Conservation (phyloP, 768 basidiomycete genomes). For the Boletus sp. region DNA sequence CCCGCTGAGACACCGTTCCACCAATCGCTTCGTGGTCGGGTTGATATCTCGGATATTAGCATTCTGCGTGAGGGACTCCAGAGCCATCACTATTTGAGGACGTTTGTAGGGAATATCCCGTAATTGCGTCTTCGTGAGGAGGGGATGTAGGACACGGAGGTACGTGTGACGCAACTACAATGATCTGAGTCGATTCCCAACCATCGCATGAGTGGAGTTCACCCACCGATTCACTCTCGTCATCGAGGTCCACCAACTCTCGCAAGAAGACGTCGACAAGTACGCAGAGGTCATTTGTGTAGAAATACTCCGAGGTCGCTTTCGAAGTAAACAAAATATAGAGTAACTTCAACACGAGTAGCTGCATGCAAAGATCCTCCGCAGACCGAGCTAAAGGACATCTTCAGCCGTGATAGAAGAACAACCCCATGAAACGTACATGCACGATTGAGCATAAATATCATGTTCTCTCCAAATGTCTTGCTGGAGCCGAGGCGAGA, state of each 20-base stretch:
- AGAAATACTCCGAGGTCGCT: slow-evolving; percentile 93
- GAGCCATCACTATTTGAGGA: slow-evolving; percentile 76
- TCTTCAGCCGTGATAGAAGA: slow-evolving; percentile 4
- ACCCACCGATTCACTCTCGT: slow-evolving; percentile 89
- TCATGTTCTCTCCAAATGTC: slow-evolving; percentile 97
- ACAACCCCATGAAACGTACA: slow-evolving; percentile 48
- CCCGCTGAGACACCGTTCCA: slow-evolving; percentile 83
- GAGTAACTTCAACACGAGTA: slow-evolving; percentile 89
- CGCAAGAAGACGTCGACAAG: slow-evolving; percentile 97
- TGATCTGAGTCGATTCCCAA: slow-evolving; percentile 1
- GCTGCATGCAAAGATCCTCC: slow-evolving; percentile 92
- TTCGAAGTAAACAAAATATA: slow-evolving; percentile 94
- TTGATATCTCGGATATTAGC: slow-evolving; percentile 77
- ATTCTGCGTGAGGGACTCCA: slow-evolving; percentile 75
- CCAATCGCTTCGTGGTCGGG: slow-evolving; percentile 85
- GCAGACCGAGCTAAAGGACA: slow-evolving; percentile 66
- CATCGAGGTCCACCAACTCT: slow-evolving; percentile 86
- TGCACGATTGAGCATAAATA: slow-evolving; percentile 97
- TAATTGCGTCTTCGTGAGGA: slow-evolving; percentile 92
- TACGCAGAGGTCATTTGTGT: slow-evolving; percentile 95
- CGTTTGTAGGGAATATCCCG: slow-evolving; percentile 86
- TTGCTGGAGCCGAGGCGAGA: slow-evolving; percentile 81
- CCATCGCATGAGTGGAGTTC: not conserved
- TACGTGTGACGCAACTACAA: slow-evolving; percentile 89
- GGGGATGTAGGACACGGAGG: slow-evolving; percentile 91